Percentiles rank a stretch among this genome's conserved stretches.
These are phyloP conservation scores for Ormosia emarginata DNA, from an alignment of 306 rosid genomes.

Conservation along the genomic window DNA sequence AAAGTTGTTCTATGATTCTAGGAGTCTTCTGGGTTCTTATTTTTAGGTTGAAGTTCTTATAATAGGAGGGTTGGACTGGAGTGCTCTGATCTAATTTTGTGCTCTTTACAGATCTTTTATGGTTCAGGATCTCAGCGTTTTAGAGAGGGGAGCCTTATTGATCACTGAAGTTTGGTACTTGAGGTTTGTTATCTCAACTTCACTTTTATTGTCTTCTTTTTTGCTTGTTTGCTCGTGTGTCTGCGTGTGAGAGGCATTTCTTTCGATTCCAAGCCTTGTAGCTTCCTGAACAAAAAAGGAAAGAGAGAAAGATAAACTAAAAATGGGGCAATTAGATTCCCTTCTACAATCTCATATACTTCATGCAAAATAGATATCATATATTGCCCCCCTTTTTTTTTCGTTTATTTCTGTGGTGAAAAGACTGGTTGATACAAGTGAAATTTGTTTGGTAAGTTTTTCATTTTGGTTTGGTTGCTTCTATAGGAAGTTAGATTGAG, in stretches of 20 bases:
- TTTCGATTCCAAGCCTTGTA: slow-evolving; percentile 1
- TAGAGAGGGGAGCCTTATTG: slow-evolving; percentile 18
- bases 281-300: not conserved
- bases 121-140: slow-evolving; percentile 16
- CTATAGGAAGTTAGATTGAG: slow-evolving; percentile 17
- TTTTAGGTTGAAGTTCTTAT: not conserved
- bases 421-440: not conserved
- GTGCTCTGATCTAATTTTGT: slow-evolving; percentile 32
- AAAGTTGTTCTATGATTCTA: not conserved
- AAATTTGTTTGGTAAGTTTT: not conserved
- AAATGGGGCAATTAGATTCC: slow-evolving; percentile 19
- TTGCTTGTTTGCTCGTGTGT: not conserved
- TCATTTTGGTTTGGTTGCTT: slow-evolving; percentile 20
- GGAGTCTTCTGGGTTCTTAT: not conserved
- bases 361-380: not conserved
- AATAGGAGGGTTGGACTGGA: slow-evolving; percentile 4
- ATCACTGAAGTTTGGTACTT: slow-evolving; percentile 25
- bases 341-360: not conserved
- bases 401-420: not conserved
- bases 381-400: not conserved
- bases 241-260: slow-evolving; percentile 1
- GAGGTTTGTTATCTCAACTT: slow-evolving; percentile 27
- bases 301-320: not conserved
- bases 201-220: not conserved
- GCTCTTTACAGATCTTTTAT: slow-evolving; percentile 17